Base-by-base conservation (phyloP, 345 rosid genomes). In the Isatis tinctoria region DNA sequence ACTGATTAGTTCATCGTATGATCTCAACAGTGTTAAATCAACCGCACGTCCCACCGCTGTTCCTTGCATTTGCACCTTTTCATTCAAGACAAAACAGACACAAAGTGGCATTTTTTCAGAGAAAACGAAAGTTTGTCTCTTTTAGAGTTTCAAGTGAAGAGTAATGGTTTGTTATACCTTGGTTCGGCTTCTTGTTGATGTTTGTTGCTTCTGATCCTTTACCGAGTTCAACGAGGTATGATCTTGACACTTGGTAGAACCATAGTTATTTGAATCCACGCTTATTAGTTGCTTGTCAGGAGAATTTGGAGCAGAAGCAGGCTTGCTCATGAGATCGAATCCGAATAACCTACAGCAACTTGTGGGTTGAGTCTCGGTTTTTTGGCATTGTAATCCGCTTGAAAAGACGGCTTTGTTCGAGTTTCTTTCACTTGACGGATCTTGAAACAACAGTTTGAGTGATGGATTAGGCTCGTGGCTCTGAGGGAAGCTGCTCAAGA, bases 51-150 rank as follows among this genome's bases (percentile, higher is more conserved):
- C 96, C 53, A 87, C 92, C 24, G 86, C 90, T 22, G 83, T 77
- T 74, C 92, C 96, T 80, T 85, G 88, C 96, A 87, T 90, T 75
- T 87, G 89, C 67, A 87, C 92, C 96, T 89, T 78, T 71, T 18
- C 69, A 81, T 70, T 18, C 69, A 82, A 4, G 77, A 63, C 8
- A 36, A 59, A 60, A 54, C 44, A 51, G 4, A 52, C n/a, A 14
- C 36, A 45, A 60, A 24, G 45, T 69, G 43, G 22, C 18, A 1
- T n/a, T 33, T 48, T n/a, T 37, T 1, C 5, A 4, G 4, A 30
- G 5, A 30, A 12, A 3, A 61, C 3, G 5, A 49, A 12, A 26
- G 28, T 27, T n/a, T 16, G 18, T 39, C 5, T 18, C 28, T n/a
- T 39, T 28, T 40, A 20, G 63, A 51, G 12, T 18, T n/a, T 43